Percentiles rank a stretch among this genome's conserved stretches.
Conservation (phyloP, 106 monocot genomes). For the Acanthochlamys bracteata region DNA sequence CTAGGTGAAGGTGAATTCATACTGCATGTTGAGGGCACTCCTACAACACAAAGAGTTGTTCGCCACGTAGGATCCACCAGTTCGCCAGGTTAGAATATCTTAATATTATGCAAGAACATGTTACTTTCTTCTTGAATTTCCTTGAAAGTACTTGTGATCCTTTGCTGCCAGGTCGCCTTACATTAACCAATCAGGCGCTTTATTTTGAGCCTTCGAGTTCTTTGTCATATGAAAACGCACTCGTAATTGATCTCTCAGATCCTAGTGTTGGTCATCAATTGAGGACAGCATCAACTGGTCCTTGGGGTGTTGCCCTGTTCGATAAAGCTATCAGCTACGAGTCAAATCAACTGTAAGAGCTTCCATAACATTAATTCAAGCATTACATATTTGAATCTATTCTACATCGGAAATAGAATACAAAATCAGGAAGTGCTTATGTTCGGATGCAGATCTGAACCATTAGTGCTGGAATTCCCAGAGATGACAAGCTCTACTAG, state of each 20-base stretch:
- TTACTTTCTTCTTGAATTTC: neutral
- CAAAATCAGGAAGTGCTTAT: no score
- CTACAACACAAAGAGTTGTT: constrained; percentile 64
- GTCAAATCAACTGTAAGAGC: constrained; percentile 44
- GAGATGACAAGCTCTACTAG: constrained; percentile 87
- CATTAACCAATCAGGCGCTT: constrained; percentile 75
- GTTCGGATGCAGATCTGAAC: constrained; percentile 42
- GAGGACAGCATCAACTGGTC: constrained; percentile 66
- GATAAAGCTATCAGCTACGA: constrained; percentile 69
- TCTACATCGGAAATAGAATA: no score
- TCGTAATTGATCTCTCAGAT: constrained; percentile 53
- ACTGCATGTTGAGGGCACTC: constrained; percentile 78
- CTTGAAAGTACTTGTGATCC: neutral
- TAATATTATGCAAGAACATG: neutral
- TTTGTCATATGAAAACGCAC: constrained; percentile 73
- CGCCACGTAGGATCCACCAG: constrained; percentile 71
- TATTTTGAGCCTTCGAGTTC: constrained; percentile 86
- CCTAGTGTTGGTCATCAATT: constrained; percentile 45
- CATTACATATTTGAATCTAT: neutral
- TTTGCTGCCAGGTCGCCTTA: constrained; percentile 52
- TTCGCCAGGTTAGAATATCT: constrained; percentile 57
- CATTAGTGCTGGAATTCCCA: constrained; percentile 82
- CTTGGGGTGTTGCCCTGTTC: constrained; percentile 81
- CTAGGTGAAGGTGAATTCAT: constrained; percentile 74
- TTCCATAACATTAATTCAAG: neutral